A percentile compares a stretch with the other conserved stretches of the same genome.
These are phyloP conservation scores for Schizochytrium sp. DNA, from an alignment of 108 stramenopile genomes.

Conservation along the genomic window DNA sequence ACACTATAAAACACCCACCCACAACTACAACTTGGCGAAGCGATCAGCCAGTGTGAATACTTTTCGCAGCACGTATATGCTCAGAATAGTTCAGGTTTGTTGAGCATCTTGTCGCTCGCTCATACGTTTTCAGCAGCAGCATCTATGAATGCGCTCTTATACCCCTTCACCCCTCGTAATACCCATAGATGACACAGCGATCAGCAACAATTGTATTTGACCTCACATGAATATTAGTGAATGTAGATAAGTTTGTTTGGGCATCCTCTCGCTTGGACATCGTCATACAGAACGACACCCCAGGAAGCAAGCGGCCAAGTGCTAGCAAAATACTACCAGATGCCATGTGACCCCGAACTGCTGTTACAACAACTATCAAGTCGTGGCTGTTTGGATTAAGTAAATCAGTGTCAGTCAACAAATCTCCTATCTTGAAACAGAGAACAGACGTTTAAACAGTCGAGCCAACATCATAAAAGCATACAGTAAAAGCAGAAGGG, in stretches of 20 bases:
- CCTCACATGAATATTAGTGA: constrained; percentile 21
- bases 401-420: no score
- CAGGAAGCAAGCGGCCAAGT: no score
- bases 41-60: constrained; percentile 56
- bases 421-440: no score
- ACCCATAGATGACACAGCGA: background rate
- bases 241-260: constrained; percentile 50
- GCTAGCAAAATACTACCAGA: background rate
- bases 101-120: constrained; percentile 12
- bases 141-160: no score
- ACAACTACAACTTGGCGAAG: background rate
- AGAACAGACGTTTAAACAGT: no score
- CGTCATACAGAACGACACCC: no score
- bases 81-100: constrained; percentile 15
- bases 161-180: no score
- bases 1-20: background rate
- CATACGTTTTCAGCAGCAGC: background rate
- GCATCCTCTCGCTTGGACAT: constrained; percentile 20
- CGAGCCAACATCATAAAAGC: no score
- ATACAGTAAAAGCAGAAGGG: background rate
- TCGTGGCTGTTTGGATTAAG: no score
- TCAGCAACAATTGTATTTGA: constrained; percentile 13
- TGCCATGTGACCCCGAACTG: background rate
- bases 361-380: background rate
- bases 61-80: constrained; percentile 23